phyloP scores from a whole-genome alignment of 257 asterid genomes.

The Paulownia fortunei region DNA sequence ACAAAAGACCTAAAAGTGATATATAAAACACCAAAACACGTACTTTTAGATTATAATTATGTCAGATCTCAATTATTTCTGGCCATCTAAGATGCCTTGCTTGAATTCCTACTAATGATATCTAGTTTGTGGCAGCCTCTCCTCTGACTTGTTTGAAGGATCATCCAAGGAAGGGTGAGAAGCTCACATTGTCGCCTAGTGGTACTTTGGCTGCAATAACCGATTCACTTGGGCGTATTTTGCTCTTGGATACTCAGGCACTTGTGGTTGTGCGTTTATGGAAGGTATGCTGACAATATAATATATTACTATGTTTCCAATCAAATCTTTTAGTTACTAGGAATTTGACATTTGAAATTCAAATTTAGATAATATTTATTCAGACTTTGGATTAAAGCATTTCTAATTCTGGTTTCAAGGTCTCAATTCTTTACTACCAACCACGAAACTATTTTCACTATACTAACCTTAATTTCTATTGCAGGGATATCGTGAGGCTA shows the following conservation, averaged over 20 bases:
- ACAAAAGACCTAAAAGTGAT: background rate
- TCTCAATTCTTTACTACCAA: background rate
- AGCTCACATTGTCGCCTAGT: conserved; percentile 90
- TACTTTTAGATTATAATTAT: background rate
- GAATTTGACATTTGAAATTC: background rate
- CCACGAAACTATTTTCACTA: background rate
- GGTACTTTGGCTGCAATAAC: conserved; percentile 97
- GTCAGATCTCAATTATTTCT: conserved; percentile 15
- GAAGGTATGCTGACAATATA: conserved; percentile 62
- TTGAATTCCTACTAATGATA: conserved; percentile 20
- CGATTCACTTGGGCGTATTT: conserved; percentile 96
- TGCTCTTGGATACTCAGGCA: conserved; percentile 95
- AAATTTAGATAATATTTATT: background rate
- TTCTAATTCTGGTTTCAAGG: conserved; percentile 5
- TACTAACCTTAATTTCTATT: conserved; percentile 24
- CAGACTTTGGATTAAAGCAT: background rate
- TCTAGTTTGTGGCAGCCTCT: conserved; percentile 68
- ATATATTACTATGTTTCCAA: conserved; percentile 14
- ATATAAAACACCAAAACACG: background rate
- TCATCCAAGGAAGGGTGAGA: conserved; percentile 96
- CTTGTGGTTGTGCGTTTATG: conserved; percentile 93
- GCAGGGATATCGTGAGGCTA: conserved; percentile 99
- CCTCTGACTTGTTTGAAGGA: conserved; percentile 92
- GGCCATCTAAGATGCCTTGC: conserved; percentile 24
- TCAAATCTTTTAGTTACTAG: background rate